A percentile compares a stretch with the other conserved stretches of the same genome.
phyloP scores from a whole-genome alignment of 352 stramenopile species.

The Pythium rishiriense region DNA sequence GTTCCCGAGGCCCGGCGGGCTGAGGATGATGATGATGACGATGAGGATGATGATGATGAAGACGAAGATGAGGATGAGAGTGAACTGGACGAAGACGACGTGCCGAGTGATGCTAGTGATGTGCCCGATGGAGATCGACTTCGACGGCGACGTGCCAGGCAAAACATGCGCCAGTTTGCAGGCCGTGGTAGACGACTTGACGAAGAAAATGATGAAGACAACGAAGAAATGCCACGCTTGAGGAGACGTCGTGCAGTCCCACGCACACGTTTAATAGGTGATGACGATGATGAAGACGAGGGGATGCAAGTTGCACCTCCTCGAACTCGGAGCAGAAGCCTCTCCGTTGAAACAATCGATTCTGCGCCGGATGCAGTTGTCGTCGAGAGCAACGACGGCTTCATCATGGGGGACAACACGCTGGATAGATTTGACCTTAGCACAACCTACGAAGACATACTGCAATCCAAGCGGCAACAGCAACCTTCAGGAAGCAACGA shows the following conservation, averaged over 20 bases:
- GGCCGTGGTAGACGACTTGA: slow-evolving; percentile 19
- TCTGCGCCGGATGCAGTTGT: slow-evolving; percentile 46
- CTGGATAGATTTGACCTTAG: slow-evolving; percentile 75
- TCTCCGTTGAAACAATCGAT: slow-evolving; percentile 27
- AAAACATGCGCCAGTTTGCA: slow-evolving; percentile 14
- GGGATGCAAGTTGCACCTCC: slow-evolving; percentile 54
- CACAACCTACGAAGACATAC: slow-evolving; percentile 65
- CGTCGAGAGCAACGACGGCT: slow-evolving; percentile 79
- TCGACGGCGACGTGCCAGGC: slow-evolving; percentile 28
- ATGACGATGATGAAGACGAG: slow-evolving; percentile 58
- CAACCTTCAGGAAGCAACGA: slow-evolving; percentile 27
- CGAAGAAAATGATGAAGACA: slow-evolving; percentile 45
- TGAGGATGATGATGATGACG: slow-evolving; percentile 15
- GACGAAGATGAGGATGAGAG: slow-evolving; percentile 18
- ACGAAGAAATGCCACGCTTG: slow-evolving; percentile 27
- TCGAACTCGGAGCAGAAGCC: slow-evolving; percentile 21
- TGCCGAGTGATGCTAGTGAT: slow-evolving; percentile 25
- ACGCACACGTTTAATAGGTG: slow-evolving; percentile 32
- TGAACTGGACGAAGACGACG: slow-evolving; percentile 34
- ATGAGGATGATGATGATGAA: slow-evolving; percentile 22
- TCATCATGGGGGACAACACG: slow-evolving; percentile 83
- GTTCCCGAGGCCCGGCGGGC: slow-evolving; percentile 10
- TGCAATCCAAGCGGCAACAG: slow-evolving; percentile 53
- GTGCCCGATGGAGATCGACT: slow-evolving; percentile 22
- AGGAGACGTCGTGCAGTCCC: slow-evolving; percentile 7